Evolutionary conservation across 1,284 basidiomycete species (phyloP), one percentile per base, ranked within the genome.

Genomic region (Xerocomus amazonicus): DNA sequence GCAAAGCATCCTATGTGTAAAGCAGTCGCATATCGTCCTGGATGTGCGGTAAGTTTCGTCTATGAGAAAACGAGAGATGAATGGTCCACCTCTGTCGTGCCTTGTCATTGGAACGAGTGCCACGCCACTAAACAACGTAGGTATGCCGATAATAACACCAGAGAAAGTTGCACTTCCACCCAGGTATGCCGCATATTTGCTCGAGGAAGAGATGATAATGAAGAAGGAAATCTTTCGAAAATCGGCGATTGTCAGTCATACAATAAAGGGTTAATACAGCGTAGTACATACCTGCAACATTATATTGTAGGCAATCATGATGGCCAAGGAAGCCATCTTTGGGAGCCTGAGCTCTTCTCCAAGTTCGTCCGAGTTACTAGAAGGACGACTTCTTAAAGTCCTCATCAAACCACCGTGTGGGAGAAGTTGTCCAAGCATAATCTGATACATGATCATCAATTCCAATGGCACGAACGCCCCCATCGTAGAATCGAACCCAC

Each of bases 131-230:
- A 68, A 64, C 10, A 72, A 60, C 12, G 70, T 70, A 3, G 75
- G 77, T 46, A 87, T 84, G 58, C 85, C 85, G 51, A 87, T 84
- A 16, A 80, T 75, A 10, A 87, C 60, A 54, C 85, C 85, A 31
- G 83, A 80, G 59, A 87, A 87, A 0, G 80, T 83, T 12, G 82
- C 71, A 10, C 70, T 75, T 13, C 84, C 85, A 29, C 84, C 84
- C 3, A 87, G 68, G 57, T 78, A 72, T 51, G 79, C 72, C 0
- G 82, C 79, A 59, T 87, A 87, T 44, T 73, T 70, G 59, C 76
- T 80, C 1, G 83, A 79, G 0, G 85, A 83, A 2, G 85, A 81
- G 3, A 87, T 80, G 33, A 84, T 71, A 52, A 85, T 77, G 64
- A 83, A 87, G 69, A 86, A 86, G 0, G 81, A 79, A 6, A 83